Percentiles rank a stretch among this genome's conserved stretches.
These are phyloP conservation scores for Phalaenopsis equestris DNA, from an alignment of 106 monocot genomes.

Conservation along the genomic window DNA sequence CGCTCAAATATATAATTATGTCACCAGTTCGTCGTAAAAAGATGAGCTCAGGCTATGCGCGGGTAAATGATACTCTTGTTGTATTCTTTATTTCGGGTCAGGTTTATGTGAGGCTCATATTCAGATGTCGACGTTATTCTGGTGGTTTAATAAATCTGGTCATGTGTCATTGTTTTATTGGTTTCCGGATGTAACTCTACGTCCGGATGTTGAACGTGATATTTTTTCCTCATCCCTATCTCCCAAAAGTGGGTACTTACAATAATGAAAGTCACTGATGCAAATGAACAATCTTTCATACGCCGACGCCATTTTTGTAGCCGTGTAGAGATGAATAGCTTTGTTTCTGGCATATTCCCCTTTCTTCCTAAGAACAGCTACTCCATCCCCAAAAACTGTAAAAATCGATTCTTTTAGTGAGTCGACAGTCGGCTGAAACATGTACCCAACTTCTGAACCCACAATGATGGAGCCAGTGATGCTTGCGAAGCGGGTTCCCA, in stretches of 20 bases:
- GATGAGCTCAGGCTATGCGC: no score
- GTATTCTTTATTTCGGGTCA: no score
- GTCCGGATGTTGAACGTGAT: no score
- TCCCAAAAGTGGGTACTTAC: constrained; percentile 42
- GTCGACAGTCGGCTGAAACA: constrained; percentile 55
- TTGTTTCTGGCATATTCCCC: constrained; percentile 44
- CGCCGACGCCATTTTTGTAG: constrained; percentile 63
- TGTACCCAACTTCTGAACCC: constrained; percentile 52
- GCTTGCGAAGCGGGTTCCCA: constrained; percentile 70
- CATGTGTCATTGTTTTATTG: no score
- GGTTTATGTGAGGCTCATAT: no score
- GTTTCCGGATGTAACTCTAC: no score
- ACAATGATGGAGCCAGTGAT: constrained; percentile 59
- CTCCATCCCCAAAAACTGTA: constrained; percentile 35
- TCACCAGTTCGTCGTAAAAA: no score
- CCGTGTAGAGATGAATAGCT: constrained; percentile 43
- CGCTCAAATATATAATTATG: no score
- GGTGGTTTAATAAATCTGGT: no score
- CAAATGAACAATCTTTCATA: constrained; percentile 87
- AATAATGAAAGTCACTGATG: constrained; percentile 39
- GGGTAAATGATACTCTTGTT: no score
- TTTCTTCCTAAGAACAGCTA: constrained; percentile 28
- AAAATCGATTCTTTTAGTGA: constrained; percentile 40
- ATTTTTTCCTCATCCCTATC: background rate
- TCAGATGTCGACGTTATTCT: no score